phyloP scores from a whole-genome alignment of 805 yeast species.

The Metschnikowia arizonensis region DNA sequence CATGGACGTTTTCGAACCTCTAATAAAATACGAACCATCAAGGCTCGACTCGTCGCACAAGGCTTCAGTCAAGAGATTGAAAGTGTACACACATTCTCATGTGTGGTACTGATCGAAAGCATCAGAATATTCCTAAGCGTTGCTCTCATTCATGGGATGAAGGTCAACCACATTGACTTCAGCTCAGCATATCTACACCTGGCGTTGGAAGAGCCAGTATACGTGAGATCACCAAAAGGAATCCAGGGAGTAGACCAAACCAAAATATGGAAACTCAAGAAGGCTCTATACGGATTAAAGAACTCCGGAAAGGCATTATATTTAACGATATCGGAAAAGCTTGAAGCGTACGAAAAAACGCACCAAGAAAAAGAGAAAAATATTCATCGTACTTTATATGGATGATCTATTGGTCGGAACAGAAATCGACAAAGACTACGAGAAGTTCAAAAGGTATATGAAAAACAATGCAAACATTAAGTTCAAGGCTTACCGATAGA shows the following conservation, averaged over 20 bases:
- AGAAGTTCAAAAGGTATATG: not conserved
- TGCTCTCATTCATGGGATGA: not conserved
- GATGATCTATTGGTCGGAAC: not conserved
- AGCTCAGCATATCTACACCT: not conserved
- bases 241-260: not conserved
- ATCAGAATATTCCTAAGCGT: not conserved
- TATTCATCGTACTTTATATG: not conserved
- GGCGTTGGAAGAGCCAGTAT: not conserved
- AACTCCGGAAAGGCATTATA: not conserved
- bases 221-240: not conserved
- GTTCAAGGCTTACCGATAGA: too few species aligned
- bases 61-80: not conserved
- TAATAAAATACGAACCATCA: not conserved
- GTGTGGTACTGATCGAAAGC: not conserved
- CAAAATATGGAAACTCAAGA: not conserved
- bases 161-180: not conserved
- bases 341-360: not conserved
- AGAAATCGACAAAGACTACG: not conserved
- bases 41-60: not conserved
- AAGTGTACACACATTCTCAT: not conserved
- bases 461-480: not conserved
- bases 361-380: not conserved
- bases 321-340: not conserved
- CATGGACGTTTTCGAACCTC: not conserved
- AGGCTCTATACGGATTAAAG: not conserved